Conservation (phyloP, 2,329 filamentous ascomycete genomes). For the Aspergillus fumigatus region DNA sequence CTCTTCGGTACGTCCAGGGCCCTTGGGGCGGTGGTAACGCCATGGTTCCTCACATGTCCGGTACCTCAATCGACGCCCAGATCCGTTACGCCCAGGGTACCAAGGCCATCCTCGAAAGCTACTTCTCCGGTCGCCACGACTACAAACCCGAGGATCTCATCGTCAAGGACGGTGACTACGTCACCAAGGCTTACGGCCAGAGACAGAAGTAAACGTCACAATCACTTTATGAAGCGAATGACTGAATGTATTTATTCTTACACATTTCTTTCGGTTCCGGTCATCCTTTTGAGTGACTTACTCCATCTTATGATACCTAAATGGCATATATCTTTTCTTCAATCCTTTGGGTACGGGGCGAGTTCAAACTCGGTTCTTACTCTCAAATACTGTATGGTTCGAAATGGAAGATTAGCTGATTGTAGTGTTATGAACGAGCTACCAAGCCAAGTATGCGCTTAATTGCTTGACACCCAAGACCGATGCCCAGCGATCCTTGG, state of each 20-base stretch:
- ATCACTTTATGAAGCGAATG: slow-evolving; percentile 11
- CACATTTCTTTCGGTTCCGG: slow-evolving; percentile 6
- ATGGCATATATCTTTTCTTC: not conserved
- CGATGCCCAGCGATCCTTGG: too few species aligned
- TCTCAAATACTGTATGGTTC: not conserved
- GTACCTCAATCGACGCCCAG: slow-evolving; percentile 97
- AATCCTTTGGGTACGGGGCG: not conserved
- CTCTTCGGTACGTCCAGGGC: slow-evolving; percentile 87
- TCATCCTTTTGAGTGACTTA: not conserved
- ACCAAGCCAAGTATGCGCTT: not conserved
- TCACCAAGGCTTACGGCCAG: slow-evolving; percentile 89
- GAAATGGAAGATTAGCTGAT: not conserved
- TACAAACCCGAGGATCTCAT: slow-evolving; percentile 91
- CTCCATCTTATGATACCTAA: slow-evolving; percentile 1
- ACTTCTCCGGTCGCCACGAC: slow-evolving; percentile 81
- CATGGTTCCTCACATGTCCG: slow-evolving; percentile 98
- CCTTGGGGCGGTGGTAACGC: slow-evolving; percentile 95
- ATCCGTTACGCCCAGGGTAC: slow-evolving; percentile 81
- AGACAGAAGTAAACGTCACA: slow-evolving; percentile 36
- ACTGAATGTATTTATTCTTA: slow-evolving; percentile 6
- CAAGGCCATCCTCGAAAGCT: slow-evolving; percentile 87
- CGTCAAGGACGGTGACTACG: slow-evolving; percentile 83
- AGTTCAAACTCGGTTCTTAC: too few species aligned
- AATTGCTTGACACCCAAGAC: not conserved
- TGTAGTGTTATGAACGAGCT: not conserved